Base-by-base conservation (phyloP, 1,284 basidiomycete species). In the Singerocomus rubriflavus region DNA sequence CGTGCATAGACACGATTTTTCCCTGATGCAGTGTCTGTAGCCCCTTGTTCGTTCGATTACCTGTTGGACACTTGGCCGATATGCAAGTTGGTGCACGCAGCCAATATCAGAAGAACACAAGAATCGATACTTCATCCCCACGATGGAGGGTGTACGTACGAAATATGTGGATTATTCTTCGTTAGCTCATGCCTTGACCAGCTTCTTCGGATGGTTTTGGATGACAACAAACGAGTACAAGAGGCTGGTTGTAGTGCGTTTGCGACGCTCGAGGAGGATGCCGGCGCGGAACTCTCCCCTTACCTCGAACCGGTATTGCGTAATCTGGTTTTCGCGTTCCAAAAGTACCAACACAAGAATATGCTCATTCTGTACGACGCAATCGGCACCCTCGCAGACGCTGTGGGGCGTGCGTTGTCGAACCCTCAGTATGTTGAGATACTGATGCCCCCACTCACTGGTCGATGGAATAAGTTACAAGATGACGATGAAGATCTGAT, bases 281-380 rank as follows among this genome's bases (percentile, higher is more conserved):
- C 96, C 1, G 95, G 93, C 4, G 68, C 80, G 3, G 90, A 91
- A 62, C 83, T 99, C 43, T 88, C 85, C 14, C 97, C 96, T 1
- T 99, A 89, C 74, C 83, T 99, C 13, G 93, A 96, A 62, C 95
- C 96, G 1, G 92, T 99, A 46, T 77, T 99, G 46, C 86, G 89
- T 51, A 98, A 98, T 68, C 80, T 99, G 48, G 95, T 98, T 17
- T 87, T 91, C 57, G 97, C 97, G 0, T 99, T 99, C 70, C 85
- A 91, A 57, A 98, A 97, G 73, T 99, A 99, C 69, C 96, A 99
- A 69, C 94, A 98, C 71, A 99, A 99, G 82, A 99, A 99, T 68
- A 85, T 99, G 80, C 80, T 99, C 57, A 99, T 99, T 58, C 73
- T 99, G 34, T 99, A 99, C 68, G 97, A 99, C 67, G 97, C 97